Evolutionary conservation across 257 asterid species (phyloP).

Genomic region (Ajuga chamaepitys): DNA sequence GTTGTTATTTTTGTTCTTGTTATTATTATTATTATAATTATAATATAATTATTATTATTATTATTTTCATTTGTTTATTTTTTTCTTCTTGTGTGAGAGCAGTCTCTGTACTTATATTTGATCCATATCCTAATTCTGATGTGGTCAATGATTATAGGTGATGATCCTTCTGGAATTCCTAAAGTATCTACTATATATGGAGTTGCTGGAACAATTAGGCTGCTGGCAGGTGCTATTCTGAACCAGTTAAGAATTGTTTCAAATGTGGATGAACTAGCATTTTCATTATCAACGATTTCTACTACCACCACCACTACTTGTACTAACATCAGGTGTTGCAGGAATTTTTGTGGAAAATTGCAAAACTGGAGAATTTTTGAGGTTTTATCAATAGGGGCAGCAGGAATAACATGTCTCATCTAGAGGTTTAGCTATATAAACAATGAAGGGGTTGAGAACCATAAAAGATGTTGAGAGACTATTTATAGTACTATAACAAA

Average conservation of each 20-base stretch:
- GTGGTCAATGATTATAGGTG: slow-evolving; percentile 31
- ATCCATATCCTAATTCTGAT: slow-evolving; percentile 3
- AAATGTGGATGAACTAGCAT: not conserved
- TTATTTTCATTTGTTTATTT: not conserved
- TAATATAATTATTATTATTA: too few species aligned
- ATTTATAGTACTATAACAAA: not conserved
- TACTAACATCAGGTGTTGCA: not conserved
- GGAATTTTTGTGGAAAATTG: not conserved
- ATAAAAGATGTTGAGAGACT: not conserved
- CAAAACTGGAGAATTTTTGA: not conserved
- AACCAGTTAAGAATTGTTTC: slow-evolving; percentile 6
- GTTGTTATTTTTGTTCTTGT: too few species aligned
- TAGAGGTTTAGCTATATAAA: not conserved
- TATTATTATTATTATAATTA: too few species aligned
- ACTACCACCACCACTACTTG: too few species aligned
- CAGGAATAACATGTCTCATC: not conserved
- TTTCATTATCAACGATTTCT: not conserved
- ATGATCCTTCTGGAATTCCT: slow-evolving; percentile 40
- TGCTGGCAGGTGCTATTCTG: slow-evolving; percentile 70
- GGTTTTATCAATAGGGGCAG: not conserved
- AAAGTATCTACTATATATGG: slow-evolving; percentile 75
- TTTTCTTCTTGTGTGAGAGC: not conserved
- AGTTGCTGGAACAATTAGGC: slow-evolving; percentile 86
- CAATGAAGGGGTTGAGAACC: not conserved
- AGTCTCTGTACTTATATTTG: not conserved